Evolutionary conservation across 352 stramenopile genomes (phyloP), one percentile per base, ranked within the genome.

Genomic region (Phytophthora pseudosyringae): DNA sequence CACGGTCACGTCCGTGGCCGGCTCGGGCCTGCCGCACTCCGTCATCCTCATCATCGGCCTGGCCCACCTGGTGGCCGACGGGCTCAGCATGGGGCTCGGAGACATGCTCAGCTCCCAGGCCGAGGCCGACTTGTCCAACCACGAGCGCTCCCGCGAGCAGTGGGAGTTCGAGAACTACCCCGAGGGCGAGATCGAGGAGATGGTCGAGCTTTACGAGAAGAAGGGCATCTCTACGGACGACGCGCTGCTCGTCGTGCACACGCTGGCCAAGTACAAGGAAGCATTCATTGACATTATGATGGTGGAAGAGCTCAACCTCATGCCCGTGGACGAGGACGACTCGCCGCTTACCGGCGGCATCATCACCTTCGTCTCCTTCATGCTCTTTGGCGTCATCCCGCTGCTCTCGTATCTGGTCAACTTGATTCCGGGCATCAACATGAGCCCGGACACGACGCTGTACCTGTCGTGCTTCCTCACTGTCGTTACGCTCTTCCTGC

Each of bases 221-320:
- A 86, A 92, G 61, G 95, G 96, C 18, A 97, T 99, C 71, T 83
- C 74, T 5, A 86, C 75, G 13, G 83, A 97, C 5, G 95, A 98
- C 83, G 95, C 96, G 5, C 81, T 79, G 50, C 65, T 92, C 7
- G 90, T 98, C 3, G 93, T 99, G 49, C 77, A 90, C 55, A 98
- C 93, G 31, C 90, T 99, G 76, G 79, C 94, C 55, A 98, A 98
- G 81, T 98, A 99, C 82, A 97, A 98, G 62, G 89, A 98, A 50
- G 97, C 98, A 29, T 99, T 99, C 76, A 94, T 98, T 33, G 95
- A 98, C 80, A 88, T 98, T 51, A 99, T 99, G 96, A 98, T 98
- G 94, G 76, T 95, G 18, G 92, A 98, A 62, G 96, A 99, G 75
- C 87, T 99, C 47, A 91, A 97, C 55, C 74, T 99, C 57, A 96